Evolutionary conservation across 2,329 filamentous ascomycete genomes (phyloP).

Genomic region (Fusarium algeriense): DNA sequence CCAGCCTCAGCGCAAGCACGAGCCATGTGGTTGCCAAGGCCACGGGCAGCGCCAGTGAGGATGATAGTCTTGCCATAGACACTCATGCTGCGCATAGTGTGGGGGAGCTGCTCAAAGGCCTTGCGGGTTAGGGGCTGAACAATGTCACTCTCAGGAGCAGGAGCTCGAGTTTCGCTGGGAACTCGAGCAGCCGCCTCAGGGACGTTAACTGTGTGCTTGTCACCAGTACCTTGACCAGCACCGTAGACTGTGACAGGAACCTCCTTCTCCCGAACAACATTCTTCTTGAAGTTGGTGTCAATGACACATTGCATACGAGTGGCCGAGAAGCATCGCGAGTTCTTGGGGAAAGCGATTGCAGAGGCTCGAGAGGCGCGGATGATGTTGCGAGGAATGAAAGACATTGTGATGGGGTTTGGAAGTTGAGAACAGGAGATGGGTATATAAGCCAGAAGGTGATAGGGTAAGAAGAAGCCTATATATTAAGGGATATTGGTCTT

Average conservation of each 20-base stretch:
- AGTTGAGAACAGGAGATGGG: not conserved
- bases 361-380: slow-evolving; percentile 52
- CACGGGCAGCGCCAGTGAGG: slow-evolving; percentile 80
- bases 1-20: slow-evolving; percentile 82
- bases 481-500: slow-evolving; percentile 10
- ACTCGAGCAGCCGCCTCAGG: slow-evolving; percentile 57
- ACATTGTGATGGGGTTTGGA: slow-evolving; percentile 48
- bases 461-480: slow-evolving; percentile 16
- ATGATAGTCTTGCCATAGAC: slow-evolving; percentile 78
- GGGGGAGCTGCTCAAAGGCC: slow-evolving; percentile 68
- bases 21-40: slow-evolving; percentile 84
- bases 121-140: slow-evolving; percentile 66
- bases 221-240: slow-evolving; percentile 58
- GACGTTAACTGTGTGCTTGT: slow-evolving; percentile 69
- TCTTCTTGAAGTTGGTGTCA: slow-evolving; percentile 61
- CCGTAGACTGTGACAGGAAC: slow-evolving; percentile 68
- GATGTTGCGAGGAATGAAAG: slow-evolving; percentile 52
- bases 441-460: not conserved
- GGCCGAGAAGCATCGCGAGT: slow-evolving; percentile 52
- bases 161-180: slow-evolving; percentile 56
- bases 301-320: slow-evolving; percentile 50
- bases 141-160: slow-evolving; percentile 59
- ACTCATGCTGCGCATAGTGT: slow-evolving; percentile 76
- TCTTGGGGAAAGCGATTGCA: slow-evolving; percentile 44
- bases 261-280: slow-evolving; percentile 68